Evolutionary conservation across 495 filamentous ascomycete genomes (phyloP), one percentile per base, ranked within the genome.

Genomic region (Talaromyces stipitatus): DNA sequence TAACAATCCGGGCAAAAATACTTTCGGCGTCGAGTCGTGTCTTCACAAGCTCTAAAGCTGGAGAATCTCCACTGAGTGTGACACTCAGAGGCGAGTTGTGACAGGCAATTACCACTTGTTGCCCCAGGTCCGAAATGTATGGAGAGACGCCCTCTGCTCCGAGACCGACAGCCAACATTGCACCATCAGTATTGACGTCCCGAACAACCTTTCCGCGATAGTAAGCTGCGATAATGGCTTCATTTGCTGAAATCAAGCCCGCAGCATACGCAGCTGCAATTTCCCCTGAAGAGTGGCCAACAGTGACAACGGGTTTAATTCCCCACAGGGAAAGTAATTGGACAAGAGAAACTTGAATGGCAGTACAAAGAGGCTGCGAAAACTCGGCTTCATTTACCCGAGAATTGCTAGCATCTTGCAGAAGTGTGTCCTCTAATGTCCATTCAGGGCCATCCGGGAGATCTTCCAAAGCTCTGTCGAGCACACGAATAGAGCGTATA

Each of bases 391-490:
- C 26, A 28, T 56, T 54, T 16, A 73, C 22, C 4, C 46, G 55
- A 20, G 48, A 62, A n/a, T 54, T 28, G 10, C 53, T 29, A 10
- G 46, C 41, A 12, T 33, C 30, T 16, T 43, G 47, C 10, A 54
- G 14, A 2, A 67, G 36, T 11, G 23, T 66, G 4, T 68, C 62
- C 58, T 68, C 60, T 12, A 84, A 59, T 0, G 67, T 65, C 81
- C 81, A 85, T 0, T 58, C 2, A 0, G 80, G 81, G 10, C 70
- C 68, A 6, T 81, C 50, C 2, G 66, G 68, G 4, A 77, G 67
- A 1, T 46, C 29, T 20, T 58, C 28, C 14, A 85, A 12, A 86
- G 73, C 1, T 64, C 62, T 16, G 18, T n/a, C n/a, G n/a, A n/a
- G n/a, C n/a, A n/a, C n/a, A n/a, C n/a, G n/a, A n/a, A n/a, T n/a